Percentiles rank a stretch among this genome's conserved stretches.
These are phyloP conservation scores for Wickerhamomyces mucosus DNA, from an alignment of 805 yeast species.

Conservation along the genomic window DNA sequence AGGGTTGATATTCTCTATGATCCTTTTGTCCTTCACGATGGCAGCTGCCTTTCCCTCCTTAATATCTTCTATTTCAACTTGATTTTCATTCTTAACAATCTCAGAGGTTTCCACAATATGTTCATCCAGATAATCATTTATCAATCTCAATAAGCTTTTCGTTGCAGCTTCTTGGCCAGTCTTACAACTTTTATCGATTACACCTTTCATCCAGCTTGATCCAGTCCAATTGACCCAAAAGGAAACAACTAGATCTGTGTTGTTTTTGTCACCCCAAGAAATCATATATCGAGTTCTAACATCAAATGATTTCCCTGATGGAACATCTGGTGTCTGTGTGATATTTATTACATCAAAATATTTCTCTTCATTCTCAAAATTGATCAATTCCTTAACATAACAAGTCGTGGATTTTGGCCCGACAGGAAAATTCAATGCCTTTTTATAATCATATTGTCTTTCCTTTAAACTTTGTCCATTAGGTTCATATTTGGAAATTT, in stretches of 20 bases:
- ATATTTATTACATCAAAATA: conserved; percentile 52
- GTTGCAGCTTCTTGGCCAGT: conserved; percentile 71
- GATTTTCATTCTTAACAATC: no score
- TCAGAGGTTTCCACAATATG: conserved; percentile 7
- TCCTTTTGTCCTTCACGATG: no score
- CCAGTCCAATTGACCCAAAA: conserved; percentile 84
- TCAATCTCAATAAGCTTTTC: conserved; percentile 29
- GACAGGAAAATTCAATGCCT: conserved; percentile 68
- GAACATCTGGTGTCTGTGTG: conserved; percentile 86
- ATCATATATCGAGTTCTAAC: conserved; percentile 66
- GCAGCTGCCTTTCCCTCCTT: no score
- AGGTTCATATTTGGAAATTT: conserved; percentile 23
- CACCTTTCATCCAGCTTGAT: conserved; percentile 81
- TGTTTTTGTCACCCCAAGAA: conserved; percentile 63
- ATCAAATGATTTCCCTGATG: conserved; percentile 76
- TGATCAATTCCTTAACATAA: conserved; percentile 48
- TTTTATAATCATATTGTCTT: conserved; percentile 56
- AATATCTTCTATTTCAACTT: no score
- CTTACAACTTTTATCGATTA: conserved; percentile 77
- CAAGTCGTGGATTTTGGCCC: conserved; percentile 93
- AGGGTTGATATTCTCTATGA: neutral
- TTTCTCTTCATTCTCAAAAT: conserved; percentile 41
- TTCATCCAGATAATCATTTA: conserved; percentile 15
- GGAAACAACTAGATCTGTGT: conserved; percentile 53
- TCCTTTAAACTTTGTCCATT: conserved; percentile 32